phyloP scores from a whole-genome alignment of 2,329 filamentous ascomycete genomes.

The Xylaria sp. region DNA sequence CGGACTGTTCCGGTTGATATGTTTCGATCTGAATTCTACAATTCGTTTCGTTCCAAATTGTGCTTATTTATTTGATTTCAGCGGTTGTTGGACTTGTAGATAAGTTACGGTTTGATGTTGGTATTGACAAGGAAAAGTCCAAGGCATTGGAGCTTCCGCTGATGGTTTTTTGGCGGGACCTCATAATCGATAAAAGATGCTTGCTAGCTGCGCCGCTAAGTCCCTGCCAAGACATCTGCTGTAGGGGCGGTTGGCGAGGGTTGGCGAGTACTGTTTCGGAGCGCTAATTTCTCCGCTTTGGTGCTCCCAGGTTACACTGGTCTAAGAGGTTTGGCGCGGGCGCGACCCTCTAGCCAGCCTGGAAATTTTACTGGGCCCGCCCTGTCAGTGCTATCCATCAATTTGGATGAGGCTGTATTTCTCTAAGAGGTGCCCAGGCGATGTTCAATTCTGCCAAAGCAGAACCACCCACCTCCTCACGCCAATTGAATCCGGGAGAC shows the following conservation, averaged over 20 bases:
- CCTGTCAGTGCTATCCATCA: slow-evolving; percentile 17
- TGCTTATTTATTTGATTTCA: background rate
- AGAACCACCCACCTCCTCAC: background rate
- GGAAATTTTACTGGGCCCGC: slow-evolving; percentile 39
- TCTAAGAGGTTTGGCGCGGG: no score
- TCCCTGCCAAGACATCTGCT: slow-evolving; percentile 19
- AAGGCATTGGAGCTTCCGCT: slow-evolving; percentile 29
- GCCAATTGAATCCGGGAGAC: background rate
- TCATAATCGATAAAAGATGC: slow-evolving; percentile 42
- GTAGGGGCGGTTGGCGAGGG: background rate
- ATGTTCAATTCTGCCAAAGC: slow-evolving; percentile 8
- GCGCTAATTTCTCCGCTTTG: no score
- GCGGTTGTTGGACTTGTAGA: slow-evolving; percentile 3
- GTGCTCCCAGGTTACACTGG: no score
- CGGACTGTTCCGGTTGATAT: background rate
- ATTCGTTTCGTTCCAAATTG: background rate
- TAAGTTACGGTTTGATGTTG: background rate
- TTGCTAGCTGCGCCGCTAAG: background rate
- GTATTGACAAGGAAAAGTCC: slow-evolving; percentile 30
- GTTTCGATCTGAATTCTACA: background rate
- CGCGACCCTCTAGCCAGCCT: background rate
- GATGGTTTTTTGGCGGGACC: slow-evolving; percentile 40
- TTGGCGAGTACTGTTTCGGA: background rate
- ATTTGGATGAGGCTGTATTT: slow-evolving; percentile 28
- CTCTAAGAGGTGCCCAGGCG: background rate